phyloP scores from a whole-genome alignment of 805 yeast genomes.

The Yarrowia osloensis region DNA sequence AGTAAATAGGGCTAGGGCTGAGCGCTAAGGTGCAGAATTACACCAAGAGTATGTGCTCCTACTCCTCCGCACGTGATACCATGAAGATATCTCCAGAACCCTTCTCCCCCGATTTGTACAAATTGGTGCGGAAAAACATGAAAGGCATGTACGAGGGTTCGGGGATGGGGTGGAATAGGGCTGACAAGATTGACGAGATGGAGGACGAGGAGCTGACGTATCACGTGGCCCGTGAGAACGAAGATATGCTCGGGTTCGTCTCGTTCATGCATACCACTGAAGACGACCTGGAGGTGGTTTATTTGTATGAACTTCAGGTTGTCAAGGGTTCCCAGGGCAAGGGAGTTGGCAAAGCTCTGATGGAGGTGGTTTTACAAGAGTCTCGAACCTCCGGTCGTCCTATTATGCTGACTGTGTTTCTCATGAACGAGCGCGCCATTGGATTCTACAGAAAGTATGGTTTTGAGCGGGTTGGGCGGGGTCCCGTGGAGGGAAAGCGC shows the following conservation, averaged over 20 bases:
- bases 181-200: slow-evolving; percentile 38
- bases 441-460: slow-evolving; percentile 36
- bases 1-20: neutral
- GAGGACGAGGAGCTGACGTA: slow-evolving; percentile 33
- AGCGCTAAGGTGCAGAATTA: too few species aligned
- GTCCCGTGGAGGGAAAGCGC: neutral
- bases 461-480: slow-evolving; percentile 25
- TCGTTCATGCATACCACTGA: slow-evolving; percentile 34
- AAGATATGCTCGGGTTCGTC: slow-evolving; percentile 32
- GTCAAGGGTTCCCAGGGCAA: slow-evolving; percentile 31
- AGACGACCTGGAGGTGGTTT: slow-evolving; percentile 33
- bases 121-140: slow-evolving; percentile 35
- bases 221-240: slow-evolving; percentile 13
- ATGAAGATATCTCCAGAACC: neutral
- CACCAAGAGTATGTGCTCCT: neutral
- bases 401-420: slow-evolving; percentile 37
- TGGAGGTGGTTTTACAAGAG: slow-evolving; percentile 32
- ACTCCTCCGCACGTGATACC: neutral
- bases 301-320: slow-evolving; percentile 41
- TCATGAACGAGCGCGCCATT: slow-evolving; percentile 36
- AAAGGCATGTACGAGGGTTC: slow-evolving; percentile 36
- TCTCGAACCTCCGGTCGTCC: neutral
- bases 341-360: slow-evolving; percentile 36
- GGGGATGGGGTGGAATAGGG: slow-evolving; percentile 38
- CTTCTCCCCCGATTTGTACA: slow-evolving; percentile 33